phyloP scores from a whole-genome alignment of 352 stramenopile genomes.

The Pythium oligandrum region DNA sequence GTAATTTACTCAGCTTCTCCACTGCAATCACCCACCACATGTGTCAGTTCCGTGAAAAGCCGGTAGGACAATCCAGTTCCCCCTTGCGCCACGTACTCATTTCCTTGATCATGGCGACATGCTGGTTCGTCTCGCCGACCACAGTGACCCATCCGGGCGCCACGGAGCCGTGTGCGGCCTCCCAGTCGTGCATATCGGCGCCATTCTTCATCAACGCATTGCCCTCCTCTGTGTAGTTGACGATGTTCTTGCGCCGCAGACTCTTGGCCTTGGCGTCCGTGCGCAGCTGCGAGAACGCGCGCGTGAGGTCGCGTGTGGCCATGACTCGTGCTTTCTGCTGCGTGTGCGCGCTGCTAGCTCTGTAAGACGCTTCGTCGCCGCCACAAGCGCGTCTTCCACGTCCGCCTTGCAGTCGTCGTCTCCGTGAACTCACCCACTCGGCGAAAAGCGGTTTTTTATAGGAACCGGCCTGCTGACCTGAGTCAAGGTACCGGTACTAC shows the following conservation, averaged over 20 bases:
- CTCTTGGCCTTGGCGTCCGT: constrained; percentile 80
- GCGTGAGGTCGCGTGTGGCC: constrained; percentile 77
- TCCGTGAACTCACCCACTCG: not conserved
- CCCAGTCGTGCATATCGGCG: constrained; percentile 27
- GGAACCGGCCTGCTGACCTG: not conserved
- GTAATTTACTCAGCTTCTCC: constrained; percentile 80
- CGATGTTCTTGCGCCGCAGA: constrained; percentile 81
- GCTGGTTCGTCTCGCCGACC: constrained; percentile 74
- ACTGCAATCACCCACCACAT: constrained; percentile 26
- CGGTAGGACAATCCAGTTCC: not conserved
- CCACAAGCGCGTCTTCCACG: not conserved
- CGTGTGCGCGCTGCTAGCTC: not conserved
- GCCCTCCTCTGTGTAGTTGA: constrained; percentile 57
- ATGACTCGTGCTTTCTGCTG: constrained; percentile 19
- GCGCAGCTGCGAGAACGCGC: constrained; percentile 63
- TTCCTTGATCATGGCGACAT: constrained; percentile 74
- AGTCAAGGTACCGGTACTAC: too few relatives aligned
- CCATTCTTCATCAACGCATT: constrained; percentile 65
- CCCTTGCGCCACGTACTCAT: constrained; percentile 52
- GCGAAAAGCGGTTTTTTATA: constrained; percentile 19
- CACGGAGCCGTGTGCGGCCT: constrained; percentile 29
- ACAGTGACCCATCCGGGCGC: constrained; percentile 75
- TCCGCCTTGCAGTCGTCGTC: not conserved
- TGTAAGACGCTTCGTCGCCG: not conserved
- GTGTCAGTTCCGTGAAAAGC: not conserved